These are phyloP conservation scores for Sanguinoderma infundibulare DNA, from an alignment of 1,284 basidiomycete species.

Conservation along the genomic window DNA sequence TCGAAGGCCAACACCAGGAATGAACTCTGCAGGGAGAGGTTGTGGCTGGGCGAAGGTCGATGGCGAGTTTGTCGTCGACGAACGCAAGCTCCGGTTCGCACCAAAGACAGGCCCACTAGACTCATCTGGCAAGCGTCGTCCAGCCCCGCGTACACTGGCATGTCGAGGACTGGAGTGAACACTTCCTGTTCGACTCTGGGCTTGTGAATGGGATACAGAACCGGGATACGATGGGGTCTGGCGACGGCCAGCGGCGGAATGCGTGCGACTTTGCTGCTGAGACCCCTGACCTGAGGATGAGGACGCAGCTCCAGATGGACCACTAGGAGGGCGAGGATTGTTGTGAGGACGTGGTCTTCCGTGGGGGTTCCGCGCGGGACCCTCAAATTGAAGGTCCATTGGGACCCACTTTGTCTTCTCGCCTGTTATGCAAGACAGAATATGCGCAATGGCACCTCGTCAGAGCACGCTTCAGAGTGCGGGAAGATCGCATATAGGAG, in stretches of 20 bases:
- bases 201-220: slow-evolving; percentile 45
- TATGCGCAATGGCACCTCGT: slow-evolving; percentile 14
- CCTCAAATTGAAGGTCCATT: slow-evolving; percentile 55
- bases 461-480: slow-evolving; percentile 10
- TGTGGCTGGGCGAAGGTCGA: slow-evolving; percentile 25
- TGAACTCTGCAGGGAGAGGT: slow-evolving; percentile 26
- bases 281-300: slow-evolving; percentile 34
- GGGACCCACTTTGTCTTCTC: slow-evolving; percentile 66
- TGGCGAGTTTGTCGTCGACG: slow-evolving; percentile 33
- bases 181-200: slow-evolving; percentile 47
- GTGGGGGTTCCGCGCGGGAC: slow-evolving; percentile 29
- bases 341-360: slow-evolving; percentile 29
- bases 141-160: slow-evolving; percentile 33
- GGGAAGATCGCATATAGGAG: slow-evolving; percentile 8
- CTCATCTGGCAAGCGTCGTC: slow-evolving; percentile 32
- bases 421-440: slow-evolving; percentile 34
- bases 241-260: slow-evolving; percentile 30
- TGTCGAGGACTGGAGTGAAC: slow-evolving; percentile 47
- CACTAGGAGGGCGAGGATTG: slow-evolving; percentile 7
- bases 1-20: slow-evolving; percentile 13
- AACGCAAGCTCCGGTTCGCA: slow-evolving; percentile 28
- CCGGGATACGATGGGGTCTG: slow-evolving; percentile 29
- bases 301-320: slow-evolving; percentile 17
- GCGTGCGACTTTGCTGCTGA: slow-evolving; percentile 40
- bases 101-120: slow-evolving; percentile 8